Base-by-base conservation (phyloP, 2,329 filamentous ascomycete genomes). In the Cercospora canescens region DNA sequence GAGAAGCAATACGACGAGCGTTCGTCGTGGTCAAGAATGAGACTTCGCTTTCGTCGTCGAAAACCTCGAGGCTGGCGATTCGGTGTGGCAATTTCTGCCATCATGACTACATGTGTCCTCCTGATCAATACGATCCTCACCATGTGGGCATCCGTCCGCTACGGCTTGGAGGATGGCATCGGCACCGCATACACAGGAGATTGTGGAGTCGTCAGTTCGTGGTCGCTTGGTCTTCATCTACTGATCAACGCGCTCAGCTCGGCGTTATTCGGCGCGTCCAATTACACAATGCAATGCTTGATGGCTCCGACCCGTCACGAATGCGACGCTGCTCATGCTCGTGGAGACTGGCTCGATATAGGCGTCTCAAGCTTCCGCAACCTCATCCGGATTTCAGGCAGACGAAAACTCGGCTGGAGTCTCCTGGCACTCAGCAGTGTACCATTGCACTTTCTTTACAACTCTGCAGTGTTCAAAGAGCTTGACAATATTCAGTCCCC, bases 271-370 rank as follows among this genome's bases (percentile, higher is more conserved):
- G 77, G 79, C 1, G 81, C 81, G 4, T 82, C 80, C 41, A 85
- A 84, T 70, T 85, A 83, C 65, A 81, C 78, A 63, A 85, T 86
- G 82, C 85, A 87, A 66, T 77, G 81, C 21, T 73, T 87, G 12
- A 80, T 75, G 12, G 79, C 84, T 0, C 85, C 85, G 0, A 86
- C 82, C 0, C 75, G 85, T 26, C 28, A 71, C 8, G 83, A 87
- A 45, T 72, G 87, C 11, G 81, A 87, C 56, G 69, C 67, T 14
- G 83, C 83, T 0, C 85, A 88, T 73, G 58, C 67, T 0, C 68
- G 71, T 55, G 73, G 77, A 1, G 74, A 69, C 16, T 82, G 79
- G 79, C 71, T 85, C 1, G 79, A 82, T 35, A 80, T 85, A 52
- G 83, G 85, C 0, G 71, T 83, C 2, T 74, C 79, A 6, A 82